Percentiles rank a stretch among this genome's conserved stretches.
Conservation (phyloP, 2,329 filamentous ascomycete species). For the Drechslerella stenobrocha region DNA sequence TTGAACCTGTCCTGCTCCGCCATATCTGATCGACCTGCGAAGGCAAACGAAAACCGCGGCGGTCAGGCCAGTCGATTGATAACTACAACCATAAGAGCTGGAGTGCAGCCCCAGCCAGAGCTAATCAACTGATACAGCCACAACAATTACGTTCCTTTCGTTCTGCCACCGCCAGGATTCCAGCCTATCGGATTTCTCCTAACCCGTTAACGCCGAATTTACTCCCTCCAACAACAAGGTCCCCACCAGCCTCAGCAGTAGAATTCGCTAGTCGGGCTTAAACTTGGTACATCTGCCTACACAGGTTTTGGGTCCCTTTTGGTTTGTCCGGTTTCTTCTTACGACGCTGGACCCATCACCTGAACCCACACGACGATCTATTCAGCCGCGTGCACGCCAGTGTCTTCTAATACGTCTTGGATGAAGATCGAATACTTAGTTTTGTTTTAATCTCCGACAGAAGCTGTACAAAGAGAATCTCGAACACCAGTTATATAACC, state of each 20-base stretch:
- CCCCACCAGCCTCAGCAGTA: too few species aligned
- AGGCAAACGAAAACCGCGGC: background rate
- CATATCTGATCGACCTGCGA: background rate
- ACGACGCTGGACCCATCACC: too few species aligned
- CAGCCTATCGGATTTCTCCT: conserved; percentile 41
- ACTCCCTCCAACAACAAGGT: background rate
- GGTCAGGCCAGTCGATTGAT: background rate
- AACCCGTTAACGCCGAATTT: conserved; percentile 10
- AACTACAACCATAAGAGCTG: conserved; percentile 1
- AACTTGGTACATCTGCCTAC: background rate
- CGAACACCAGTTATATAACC: background rate
- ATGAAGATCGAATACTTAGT: too few species aligned
- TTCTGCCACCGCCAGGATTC: conserved; percentile 15
- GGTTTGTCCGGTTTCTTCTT: too few species aligned
- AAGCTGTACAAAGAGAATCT: too few species aligned
- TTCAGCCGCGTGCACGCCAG: too few species aligned
- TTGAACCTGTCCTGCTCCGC: background rate
- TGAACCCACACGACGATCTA: too few species aligned
- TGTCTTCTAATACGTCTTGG: too few species aligned
- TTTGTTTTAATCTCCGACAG: too few species aligned
- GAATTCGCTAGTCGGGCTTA: conserved; percentile 12
- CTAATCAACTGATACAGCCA: conserved; percentile 30
- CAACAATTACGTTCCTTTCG: conserved; percentile 22
- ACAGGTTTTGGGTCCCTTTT: too few species aligned
- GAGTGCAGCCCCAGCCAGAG: background rate